Evolutionary conservation across 2,329 filamentous ascomycete genomes (phyloP), one percentile per base, ranked within the genome.

Genomic region (Zymoseptoria pseudotritici): DNA sequence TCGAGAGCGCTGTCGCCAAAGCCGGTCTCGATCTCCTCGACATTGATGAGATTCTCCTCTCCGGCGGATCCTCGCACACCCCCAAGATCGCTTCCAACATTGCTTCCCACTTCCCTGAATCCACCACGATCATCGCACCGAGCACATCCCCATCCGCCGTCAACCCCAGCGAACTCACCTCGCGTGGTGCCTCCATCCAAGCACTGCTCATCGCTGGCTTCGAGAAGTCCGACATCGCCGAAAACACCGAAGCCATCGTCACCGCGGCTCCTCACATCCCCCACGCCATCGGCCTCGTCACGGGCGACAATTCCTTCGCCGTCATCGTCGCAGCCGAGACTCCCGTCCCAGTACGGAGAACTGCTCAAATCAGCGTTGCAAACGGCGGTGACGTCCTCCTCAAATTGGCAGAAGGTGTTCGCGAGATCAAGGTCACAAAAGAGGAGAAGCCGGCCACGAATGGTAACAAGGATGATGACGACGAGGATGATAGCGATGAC

Each of bases 141-240:
- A 87, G 91, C 59, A 96, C 92, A 58, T 85, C 80, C 66, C 70
- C 87, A 49, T 82, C 81, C 24, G 89, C 93, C 64, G 86, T 97
- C 78, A 97, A 97, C 83, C 94, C 94, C 65, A 94, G 91, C 3
- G 93, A 97, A 79, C 83, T 97, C 58, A 82, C 88, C 70, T 89
- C 90, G 64, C 87, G 94, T 65, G 94, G 94, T 72, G 94, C 94
- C 62, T 93, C 94, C 31, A 91, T 99, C 69, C 94, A 99, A 79
- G 94, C 94, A 46, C 95, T 88, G 62, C 81, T 99, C 65, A 91
- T 99, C 75, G 87, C 92, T 76, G 93, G 96, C 76, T 99, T 96
- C 76, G 94, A 99, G 70, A 83, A 86, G 67, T 87, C 91, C 66
- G 93, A 97, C 73, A 95, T 99, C 68, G 90, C 95, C 74, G 92